A percentile compares a stretch with the other conserved stretches of the same genome.
These are phyloP conservation scores for Sugiyamaella lignohabitans DNA, from an alignment of 805 yeast genomes.

Conservation along the genomic window DNA sequence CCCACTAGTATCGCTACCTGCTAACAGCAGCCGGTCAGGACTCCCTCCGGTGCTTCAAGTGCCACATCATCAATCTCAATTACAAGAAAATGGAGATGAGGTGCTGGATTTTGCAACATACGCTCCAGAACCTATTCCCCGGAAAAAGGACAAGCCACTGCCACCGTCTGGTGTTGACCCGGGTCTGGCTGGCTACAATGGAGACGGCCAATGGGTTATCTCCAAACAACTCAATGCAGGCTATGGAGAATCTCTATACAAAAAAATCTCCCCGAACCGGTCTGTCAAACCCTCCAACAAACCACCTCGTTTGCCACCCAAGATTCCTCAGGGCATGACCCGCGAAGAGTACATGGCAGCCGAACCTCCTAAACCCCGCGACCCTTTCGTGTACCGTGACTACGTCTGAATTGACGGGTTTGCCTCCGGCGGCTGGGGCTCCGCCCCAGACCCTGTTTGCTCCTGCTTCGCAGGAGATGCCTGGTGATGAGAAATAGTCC, in stretches of 20 bases:
- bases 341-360: slow-evolving; percentile 22
- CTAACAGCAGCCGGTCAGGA: background rate
- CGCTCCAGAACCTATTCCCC: slow-evolving; percentile 24
- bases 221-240: slow-evolving; percentile 32
- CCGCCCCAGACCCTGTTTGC: background rate
- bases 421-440: background rate
- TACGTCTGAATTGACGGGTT: background rate
- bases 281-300: background rate
- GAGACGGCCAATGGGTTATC: slow-evolving; percentile 27
- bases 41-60: background rate
- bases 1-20: no score
- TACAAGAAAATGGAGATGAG: slow-evolving; percentile 8
- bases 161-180: slow-evolving; percentile 23
- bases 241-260: slow-evolving; percentile 31
- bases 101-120: slow-evolving; percentile 19
- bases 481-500: no score
- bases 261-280: slow-evolving; percentile 15
- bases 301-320: slow-evolving; percentile 22
- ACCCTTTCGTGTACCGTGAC: background rate
- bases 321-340: slow-evolving; percentile 25
- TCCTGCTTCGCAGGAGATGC: no score
- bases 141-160: slow-evolving; percentile 8
- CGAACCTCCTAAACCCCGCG: slow-evolving; percentile 3
- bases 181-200: slow-evolving; percentile 21
- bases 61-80: background rate